phyloP scores from a whole-genome alignment of 805 yeast genomes.

The Monosporozyma aerobia region DNA sequence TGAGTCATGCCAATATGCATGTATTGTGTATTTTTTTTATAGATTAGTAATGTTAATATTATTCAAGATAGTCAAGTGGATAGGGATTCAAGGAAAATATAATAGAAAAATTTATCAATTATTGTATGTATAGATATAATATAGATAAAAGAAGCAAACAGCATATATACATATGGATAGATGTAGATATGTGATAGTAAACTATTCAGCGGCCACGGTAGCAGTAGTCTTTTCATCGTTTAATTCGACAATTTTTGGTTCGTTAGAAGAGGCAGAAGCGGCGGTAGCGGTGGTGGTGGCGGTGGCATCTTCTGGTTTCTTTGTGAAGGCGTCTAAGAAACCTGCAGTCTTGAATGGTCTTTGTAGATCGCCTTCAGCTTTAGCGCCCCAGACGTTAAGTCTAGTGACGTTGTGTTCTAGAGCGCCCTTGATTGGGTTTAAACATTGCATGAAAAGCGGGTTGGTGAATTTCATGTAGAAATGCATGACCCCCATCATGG shows the following conservation, averaged over 20 bases:
- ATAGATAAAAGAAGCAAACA: too few relatives aligned
- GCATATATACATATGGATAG: neutral
- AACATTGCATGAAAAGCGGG: constrained; percentile 89
- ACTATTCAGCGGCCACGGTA: constrained; percentile 1
- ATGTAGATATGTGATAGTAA: neutral
- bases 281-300: neutral
- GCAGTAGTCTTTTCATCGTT: constrained; percentile 3
- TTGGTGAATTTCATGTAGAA: constrained; percentile 94
- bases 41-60: neutral
- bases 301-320: neutral
- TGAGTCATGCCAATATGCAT: neutral
- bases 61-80: too few relatives aligned
- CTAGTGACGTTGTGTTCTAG: constrained; percentile 83
- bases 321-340: constrained; percentile 47
- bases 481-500: constrained; percentile 99
- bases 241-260: constrained; percentile 9
- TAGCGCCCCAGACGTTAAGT: constrained; percentile 76
- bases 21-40: neutral
- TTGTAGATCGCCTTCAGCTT: constrained; percentile 83
- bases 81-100: too few relatives aligned
- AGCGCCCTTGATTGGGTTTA: constrained; percentile 82
- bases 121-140: too few relatives aligned
- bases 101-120: neutral
- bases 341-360: constrained; percentile 93
- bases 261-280: neutral